phyloP scores from a whole-genome alignment of 257 asterid genomes.

The Solanum bulbocastanum region DNA sequence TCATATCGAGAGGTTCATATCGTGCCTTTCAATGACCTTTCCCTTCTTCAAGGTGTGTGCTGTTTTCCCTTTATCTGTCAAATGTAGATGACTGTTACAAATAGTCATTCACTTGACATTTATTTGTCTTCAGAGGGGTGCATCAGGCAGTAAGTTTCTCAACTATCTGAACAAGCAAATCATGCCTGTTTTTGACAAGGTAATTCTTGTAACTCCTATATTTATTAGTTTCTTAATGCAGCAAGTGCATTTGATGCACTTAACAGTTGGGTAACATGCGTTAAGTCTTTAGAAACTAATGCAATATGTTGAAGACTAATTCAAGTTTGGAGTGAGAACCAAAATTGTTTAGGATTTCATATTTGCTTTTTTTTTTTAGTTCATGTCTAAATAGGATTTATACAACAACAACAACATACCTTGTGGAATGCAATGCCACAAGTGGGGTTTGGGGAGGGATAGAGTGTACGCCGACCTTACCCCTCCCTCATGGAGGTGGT shows the following conservation, averaged over 20 bases:
- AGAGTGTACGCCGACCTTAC: background rate
- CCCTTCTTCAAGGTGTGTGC: slow-evolving; percentile 64
- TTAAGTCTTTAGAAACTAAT: background rate
- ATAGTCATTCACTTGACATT: background rate
- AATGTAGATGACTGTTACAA: background rate
- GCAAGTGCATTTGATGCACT: background rate
- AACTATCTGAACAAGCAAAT: slow-evolving; percentile 73
- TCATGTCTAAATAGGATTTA: background rate
- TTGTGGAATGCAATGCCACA: background rate
- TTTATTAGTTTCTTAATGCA: background rate
- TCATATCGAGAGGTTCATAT: slow-evolving; percentile 65
- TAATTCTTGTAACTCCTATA: slow-evolving; percentile 8
- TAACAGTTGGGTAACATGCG: background rate
- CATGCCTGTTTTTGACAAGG: slow-evolving; percentile 89
- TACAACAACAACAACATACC: background rate
- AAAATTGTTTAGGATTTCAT: background rate
- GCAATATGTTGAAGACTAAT: background rate
- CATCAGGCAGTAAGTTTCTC: slow-evolving; percentile 80
- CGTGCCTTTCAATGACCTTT: slow-evolving; percentile 67
- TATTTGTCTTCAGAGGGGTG: slow-evolving; percentile 66
- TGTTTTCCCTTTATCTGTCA: background rate
- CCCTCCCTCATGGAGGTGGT: background rate
- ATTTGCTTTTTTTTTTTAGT: background rate
- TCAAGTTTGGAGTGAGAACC: background rate
- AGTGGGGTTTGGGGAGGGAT: background rate